Percentiles rank a stretch among this genome's conserved stretches.
phyloP scores from a whole-genome alignment of 768 basidiomycete genomes.

The Tylopilus plumbeoviolaceoides region DNA sequence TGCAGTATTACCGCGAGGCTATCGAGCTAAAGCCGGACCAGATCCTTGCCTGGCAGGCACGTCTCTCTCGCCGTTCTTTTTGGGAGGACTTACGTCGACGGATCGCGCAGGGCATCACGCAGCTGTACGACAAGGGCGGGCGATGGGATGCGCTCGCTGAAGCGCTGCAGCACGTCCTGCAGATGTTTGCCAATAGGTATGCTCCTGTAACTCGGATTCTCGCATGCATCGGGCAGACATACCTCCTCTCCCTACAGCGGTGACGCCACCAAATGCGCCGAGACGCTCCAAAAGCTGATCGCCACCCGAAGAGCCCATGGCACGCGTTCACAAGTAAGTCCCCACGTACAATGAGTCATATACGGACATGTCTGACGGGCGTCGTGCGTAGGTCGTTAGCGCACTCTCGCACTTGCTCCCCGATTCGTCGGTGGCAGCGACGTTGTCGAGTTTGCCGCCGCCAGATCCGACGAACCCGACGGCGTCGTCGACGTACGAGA shows the following conservation, averaged over 20 bases:
- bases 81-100: slow-evolving; percentile 1
- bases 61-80: slow-evolving; percentile 5
- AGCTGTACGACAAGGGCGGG: slow-evolving; percentile 62
- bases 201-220: slow-evolving; percentile 13
- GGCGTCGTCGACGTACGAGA: slow-evolving; percentile 50
- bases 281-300: slow-evolving; percentile 74
- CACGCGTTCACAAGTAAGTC: slow-evolving; percentile 50
- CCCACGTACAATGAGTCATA: no score
- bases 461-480: slow-evolving; percentile 78
- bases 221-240: background rate
- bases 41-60: slow-evolving; percentile 81
- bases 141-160: slow-evolving; percentile 57
- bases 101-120: slow-evolving; percentile 57
- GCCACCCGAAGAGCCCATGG: slow-evolving; percentile 59
- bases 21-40: slow-evolving; percentile 65
- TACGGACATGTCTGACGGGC: background rate
- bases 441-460: slow-evolving; percentile 62
- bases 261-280: slow-evolving; percentile 77
- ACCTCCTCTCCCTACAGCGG: slow-evolving; percentile 40
- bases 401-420: slow-evolving; percentile 72
- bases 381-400: slow-evolving; percentile 52
- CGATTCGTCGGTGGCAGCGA: slow-evolving; percentile 57
- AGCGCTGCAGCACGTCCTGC: slow-evolving; percentile 52
- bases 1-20: slow-evolving; percentile 75
- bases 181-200: slow-evolving; percentile 57